Base-by-base conservation (phyloP, 2,329 filamentous ascomycete species). In the Calonectria pseudoreteaudii region DNA sequence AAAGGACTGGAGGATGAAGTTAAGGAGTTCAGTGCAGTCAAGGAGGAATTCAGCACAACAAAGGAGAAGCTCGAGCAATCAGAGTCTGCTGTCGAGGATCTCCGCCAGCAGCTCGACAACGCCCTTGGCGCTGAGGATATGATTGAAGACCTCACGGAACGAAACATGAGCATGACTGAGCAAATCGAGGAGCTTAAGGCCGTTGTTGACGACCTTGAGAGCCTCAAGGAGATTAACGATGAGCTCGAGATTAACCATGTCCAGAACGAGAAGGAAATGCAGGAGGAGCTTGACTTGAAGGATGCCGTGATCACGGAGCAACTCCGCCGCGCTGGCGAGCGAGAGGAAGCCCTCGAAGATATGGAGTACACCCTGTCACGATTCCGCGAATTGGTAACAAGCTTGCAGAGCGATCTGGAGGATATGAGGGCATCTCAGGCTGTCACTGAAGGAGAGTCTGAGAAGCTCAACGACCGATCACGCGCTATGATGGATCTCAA, bases 401-500 rank as follows among this genome's bases (percentile, higher is more conserved):
- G 92, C 77, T 86, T 98, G 74, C 95, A 98, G 84, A 92, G 89
- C 77, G 95, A 98, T 82, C 87, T 98, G 77, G 94, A 98, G 79
- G 96, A 98, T 81, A 96, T 98, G 90, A 92, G 95, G 73, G 94
- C 96, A 16, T 97, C 95, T 5, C 95, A 97, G 80, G 95, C 96
- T 56, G 94, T 98, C 78, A 97, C 95, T 0, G 97, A 98, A 84
- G 93, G 93, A 20, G 96, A 98, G 83, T 95, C 96, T 0, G 95
- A 96, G 82, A 95, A 98, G 83, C 91, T 98, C 70, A 96, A 93
- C 77, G 94, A 91, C 80, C 94, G 95, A 75, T 98, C 96, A 56
- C 92, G 95, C 75, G 95, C 96, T 68, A 98, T 99, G 93, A 94
- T 98, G 91, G 96, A 99, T 81, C 90, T 99, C 58, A 98, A 98